A percentile compares a stretch with the other conserved stretches of the same genome.
Evolutionary conservation across 2,329 filamentous ascomycete species (phyloP).

Genomic region (Paecilomyces sp.): DNA sequence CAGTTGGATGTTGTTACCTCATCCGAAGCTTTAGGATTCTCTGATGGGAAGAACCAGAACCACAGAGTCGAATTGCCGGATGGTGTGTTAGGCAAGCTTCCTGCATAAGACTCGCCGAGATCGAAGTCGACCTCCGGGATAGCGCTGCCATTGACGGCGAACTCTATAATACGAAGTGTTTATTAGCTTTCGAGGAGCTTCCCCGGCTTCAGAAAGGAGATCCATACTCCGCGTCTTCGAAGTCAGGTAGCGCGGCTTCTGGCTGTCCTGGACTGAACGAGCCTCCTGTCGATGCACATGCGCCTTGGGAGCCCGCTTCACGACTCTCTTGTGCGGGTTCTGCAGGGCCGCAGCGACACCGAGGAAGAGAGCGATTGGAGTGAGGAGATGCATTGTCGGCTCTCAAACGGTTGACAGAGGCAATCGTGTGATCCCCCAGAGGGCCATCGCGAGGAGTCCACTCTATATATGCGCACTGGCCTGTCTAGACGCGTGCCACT

Average conservation of each 20-base stretch:
- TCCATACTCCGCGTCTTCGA: constrained; percentile 1
- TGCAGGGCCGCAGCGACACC: neutral
- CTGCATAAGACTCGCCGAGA: constrained; percentile 44
- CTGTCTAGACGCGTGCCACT: neutral
- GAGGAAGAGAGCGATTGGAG: neutral
- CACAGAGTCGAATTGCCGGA: constrained; percentile 38
- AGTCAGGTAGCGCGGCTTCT: neutral
- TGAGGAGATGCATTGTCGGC: neutral
- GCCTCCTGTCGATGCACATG: neutral
- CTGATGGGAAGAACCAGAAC: constrained; percentile 44
- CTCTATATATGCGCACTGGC: neutral
- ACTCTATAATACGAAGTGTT: constrained; percentile 38
- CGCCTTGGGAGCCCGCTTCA: neutral
- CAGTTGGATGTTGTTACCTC: constrained; percentile 19
- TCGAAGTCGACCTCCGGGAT: constrained; percentile 65
- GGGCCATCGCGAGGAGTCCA: neutral
- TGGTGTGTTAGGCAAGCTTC: constrained; percentile 45
- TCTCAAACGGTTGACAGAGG: neutral
- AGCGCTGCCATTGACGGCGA: constrained; percentile 55
- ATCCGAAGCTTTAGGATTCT: constrained; percentile 33
- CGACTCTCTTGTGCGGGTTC: neutral
- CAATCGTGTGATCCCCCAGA: neutral
- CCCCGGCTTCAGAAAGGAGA: constrained; percentile 7
- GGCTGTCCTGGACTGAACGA: neutral
- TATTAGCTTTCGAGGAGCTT: constrained; percentile 5